Evolutionary conservation across 2,329 filamentous ascomycete species (phyloP), one percentile per base, ranked within the genome.

Genomic region (Neopestalotiopsis sp.): DNA sequence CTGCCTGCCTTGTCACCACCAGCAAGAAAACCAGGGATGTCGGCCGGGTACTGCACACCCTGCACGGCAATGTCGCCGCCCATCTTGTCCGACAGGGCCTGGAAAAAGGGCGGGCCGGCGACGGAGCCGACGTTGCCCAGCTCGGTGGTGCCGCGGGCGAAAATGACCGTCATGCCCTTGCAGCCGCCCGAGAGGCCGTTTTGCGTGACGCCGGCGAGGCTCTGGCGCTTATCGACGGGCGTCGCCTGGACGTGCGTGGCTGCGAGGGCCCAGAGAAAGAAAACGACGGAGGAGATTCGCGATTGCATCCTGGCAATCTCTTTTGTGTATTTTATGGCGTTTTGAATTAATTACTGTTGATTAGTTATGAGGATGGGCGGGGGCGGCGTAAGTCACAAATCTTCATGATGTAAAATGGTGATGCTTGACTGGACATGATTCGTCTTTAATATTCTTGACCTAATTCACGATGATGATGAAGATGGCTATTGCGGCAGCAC

Each of bases 141-240:
- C 76, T 89, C 86, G 5, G 81, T 83, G 4, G 87, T 88, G 9
- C 87, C 87, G 20, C 87, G 83, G n/a, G 87, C 87, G 72, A 86
- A 89, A 72, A 89, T 84, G 65, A 89, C 76, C 7, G 86, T 88
- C 70, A 86, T 81, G 40, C 79, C 74, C 42, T 82, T 83, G 76
- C 84, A 86, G 7, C 57, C 24, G 10, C 49, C 61, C n/a, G 24
- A 32, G 28, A 68, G 49, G 40, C 66, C 68, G 28, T 70, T 70
- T 45, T 70, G 68, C 1, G 66, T 61, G 2, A 45, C 40, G 28
- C 65, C 40, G 20, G 49, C 14, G 14, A 70, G 45, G 61, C 65
- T 67, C 34, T 65, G 61, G 20, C 68, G 68, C 32, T 61, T 61
- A 28, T 70, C 68, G 56, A 70, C 34, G 13, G 66, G 65, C 38